These are phyloP conservation scores for Echeveria elegans DNA, from an alignment of 164 flowering plant species.

Conservation along the genomic window DNA sequence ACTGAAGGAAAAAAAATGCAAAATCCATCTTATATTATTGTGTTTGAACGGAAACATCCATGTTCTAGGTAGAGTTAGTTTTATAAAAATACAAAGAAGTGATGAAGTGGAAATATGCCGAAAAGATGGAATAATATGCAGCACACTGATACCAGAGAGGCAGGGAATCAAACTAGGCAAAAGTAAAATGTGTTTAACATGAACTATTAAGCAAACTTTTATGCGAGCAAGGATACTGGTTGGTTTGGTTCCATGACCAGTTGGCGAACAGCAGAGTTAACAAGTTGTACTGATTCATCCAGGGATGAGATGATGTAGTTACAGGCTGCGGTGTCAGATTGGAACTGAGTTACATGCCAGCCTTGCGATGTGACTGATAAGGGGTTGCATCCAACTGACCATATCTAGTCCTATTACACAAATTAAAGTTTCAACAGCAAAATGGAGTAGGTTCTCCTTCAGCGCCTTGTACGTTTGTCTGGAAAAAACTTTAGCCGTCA, in stretches of 20 bases:
- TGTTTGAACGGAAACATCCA: neutral
- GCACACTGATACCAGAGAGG: neutral
- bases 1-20: no score
- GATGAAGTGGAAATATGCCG: neutral
- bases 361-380: constrained; percentile 83
- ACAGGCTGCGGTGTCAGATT: constrained; percentile 84
- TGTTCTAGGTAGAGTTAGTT: neutral
- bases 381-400: constrained; percentile 97
- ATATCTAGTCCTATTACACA: constrained; percentile 76
- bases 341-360: constrained; percentile 78
- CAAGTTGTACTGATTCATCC: constrained; percentile 76
- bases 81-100: neutral
- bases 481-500: no score
- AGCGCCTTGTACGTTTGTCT: no score
- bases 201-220: neutral
- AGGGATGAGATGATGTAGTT: constrained; percentile 85
- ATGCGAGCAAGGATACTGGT: constrained; percentile 82
- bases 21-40: no score
- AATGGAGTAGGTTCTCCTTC: no score
- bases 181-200: neutral
- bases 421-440: constrained; percentile 10
- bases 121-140: neutral
- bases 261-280: constrained; percentile 75
- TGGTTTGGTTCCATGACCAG: constrained; percentile 69
- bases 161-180: neutral